phyloP scores from a whole-genome alignment of 148 eudicot species.

The Cornus kousa region DNA sequence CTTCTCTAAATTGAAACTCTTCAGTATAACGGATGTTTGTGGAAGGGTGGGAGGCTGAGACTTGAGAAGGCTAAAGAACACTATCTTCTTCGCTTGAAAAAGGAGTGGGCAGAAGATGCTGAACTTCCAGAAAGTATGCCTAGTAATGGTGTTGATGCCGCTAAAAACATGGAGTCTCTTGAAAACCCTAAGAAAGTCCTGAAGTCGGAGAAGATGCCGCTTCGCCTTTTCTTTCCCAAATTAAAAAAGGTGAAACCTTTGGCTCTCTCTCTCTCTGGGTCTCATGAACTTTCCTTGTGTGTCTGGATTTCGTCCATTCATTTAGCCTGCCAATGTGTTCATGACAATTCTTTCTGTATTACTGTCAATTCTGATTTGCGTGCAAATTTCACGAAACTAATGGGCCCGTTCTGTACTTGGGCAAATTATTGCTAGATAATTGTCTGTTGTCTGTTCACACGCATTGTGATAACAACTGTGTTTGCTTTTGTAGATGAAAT shows the following conservation, averaged over 20 bases:
- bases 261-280: not conserved
- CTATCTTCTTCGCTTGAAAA: slow-evolving; percentile 60
- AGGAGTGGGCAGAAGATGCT: slow-evolving; percentile 79
- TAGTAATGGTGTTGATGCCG: slow-evolving; percentile 24
- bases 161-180: slow-evolving; percentile 27
- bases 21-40: slow-evolving; percentile 94
- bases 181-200: slow-evolving; percentile 35
- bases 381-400: not conserved
- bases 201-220: slow-evolving; percentile 41
- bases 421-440: not conserved
- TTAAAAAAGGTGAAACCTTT: slow-evolving; percentile 54
- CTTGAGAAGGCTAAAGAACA: slow-evolving; percentile 94
- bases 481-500: slow-evolving; percentile 53
- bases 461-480: slow-evolving; percentile 3
- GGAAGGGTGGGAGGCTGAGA: slow-evolving; percentile 93
- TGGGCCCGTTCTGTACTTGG: not conserved
- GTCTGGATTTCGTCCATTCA: not conserved
- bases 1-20: slow-evolving; percentile 9
- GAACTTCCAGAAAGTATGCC: slow-evolving; percentile 29
- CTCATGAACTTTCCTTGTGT: not conserved
- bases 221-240: slow-evolving; percentile 78
- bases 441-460: not conserved
- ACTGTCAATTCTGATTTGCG: not conserved
- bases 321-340: not conserved
- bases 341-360: not conserved